These are phyloP conservation scores for Tinospora cordifolia DNA, from an alignment of 164 flowering plant species.

Conservation along the genomic window DNA sequence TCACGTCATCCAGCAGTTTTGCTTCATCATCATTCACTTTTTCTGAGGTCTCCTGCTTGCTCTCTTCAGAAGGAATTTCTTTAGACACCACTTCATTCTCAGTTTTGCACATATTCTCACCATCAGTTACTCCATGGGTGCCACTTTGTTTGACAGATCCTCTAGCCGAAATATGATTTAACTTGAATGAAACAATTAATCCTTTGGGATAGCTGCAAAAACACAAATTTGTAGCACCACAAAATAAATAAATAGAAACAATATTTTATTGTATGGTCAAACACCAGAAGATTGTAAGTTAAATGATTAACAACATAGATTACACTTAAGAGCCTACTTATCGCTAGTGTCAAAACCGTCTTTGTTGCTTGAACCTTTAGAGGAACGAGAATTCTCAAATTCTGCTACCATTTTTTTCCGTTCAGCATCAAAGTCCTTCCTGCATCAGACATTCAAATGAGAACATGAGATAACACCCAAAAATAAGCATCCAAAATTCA, in stretches of 20 bases:
- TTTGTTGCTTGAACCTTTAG: constrained; percentile 23
- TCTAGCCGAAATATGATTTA: constrained; percentile 37
- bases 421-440: constrained; percentile 74
- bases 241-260: constrained; percentile 5
- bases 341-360: constrained; percentile 31
- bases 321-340: constrained; percentile 43
- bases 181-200: constrained; percentile 64
- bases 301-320: background rate
- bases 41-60: constrained; percentile 23
- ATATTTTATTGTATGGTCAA: background rate
- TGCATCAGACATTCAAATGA: constrained; percentile 18
- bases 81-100: constrained; percentile 20
- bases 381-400: constrained; percentile 30
- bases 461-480: background rate
- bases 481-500: background rate
- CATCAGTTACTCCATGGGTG: constrained; percentile 18
- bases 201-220: constrained; percentile 81
- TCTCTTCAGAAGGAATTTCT: constrained; percentile 19
- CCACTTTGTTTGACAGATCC: constrained; percentile 30
- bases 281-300: background rate
- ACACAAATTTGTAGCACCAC: background rate
- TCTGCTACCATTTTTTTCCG: constrained; percentile 42
- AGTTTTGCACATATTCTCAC: constrained; percentile 15
- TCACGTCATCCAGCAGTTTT: constrained; percentile 17
- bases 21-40: constrained; percentile 21